Base-by-base conservation (phyloP, 108 stramenopile species). In the Cylindrotheca fusiformis region DNA sequence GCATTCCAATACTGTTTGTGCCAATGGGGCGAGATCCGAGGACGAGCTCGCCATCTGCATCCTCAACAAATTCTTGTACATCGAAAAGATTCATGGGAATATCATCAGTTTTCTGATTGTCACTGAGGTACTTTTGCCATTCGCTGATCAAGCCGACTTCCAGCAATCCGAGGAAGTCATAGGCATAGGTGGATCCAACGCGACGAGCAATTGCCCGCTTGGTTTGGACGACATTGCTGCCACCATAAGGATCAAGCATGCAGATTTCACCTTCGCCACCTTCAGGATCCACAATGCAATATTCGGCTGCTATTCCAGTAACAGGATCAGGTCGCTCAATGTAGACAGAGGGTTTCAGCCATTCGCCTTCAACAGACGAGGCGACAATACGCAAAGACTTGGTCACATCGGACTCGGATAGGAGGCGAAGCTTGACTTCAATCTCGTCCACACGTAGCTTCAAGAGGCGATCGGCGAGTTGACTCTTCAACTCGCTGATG, bases 381-480 rank as follows among this genome's bases (percentile, higher is more conserved):
- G 96, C 96, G 52, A 96, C 93, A 72, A 97, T 86, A 33, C 97
- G 95, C 22, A 97, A 78, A 28, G 93, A 89, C 52, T 87, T 80
- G 29, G 78, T 68, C 57, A 86, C 70, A 46, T 90, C 78, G 25
- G 75, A 75, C 14, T 47, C 71, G 4, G 74, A 69, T 51, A 65
- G 49, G 31, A 95, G 61, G 53, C 96, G 91, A 19, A 96, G 77
- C 77, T 96, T 97, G 59, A 96, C 92, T 81, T 98, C 97, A 62
- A 98, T 97, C 71, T 98, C 97, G 72, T 98, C 97, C 24, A 98
- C 95, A 54, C 89, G 85, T 14, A 97, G 85, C 71, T 96, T 96
- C 58, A 97, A 75, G 30, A 98, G 80, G 36, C 97, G 93, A 26
- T 72, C 72, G 14, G 97, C 96, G 64, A 94, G 81, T 53, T 69